Percentiles rank a stretch among this genome's conserved stretches.
These are phyloP conservation scores for Diversispora epigaea DNA, from an alignment of 192 early-diverging fungal species.

Conservation along the genomic window DNA sequence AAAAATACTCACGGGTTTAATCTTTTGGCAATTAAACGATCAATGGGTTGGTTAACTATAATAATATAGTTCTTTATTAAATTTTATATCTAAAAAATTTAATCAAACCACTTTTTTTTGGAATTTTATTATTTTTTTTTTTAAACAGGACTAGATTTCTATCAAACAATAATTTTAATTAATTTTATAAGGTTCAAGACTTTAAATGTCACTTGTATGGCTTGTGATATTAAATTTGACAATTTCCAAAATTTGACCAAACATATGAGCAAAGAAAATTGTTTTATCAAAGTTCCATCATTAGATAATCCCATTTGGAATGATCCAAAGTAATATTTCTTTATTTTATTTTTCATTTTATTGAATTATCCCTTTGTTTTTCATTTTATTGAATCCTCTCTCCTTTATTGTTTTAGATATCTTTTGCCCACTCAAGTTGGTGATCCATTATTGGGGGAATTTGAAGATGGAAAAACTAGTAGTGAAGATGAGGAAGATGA, in stretches of 20 bases:
- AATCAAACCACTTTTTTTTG: neutral
- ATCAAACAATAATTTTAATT: slow-evolving; percentile 79
- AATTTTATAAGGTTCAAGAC: slow-evolving; percentile 81
- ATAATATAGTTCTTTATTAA: neutral
- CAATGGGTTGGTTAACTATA: slow-evolving; percentile 26
- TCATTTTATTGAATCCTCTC: no score
- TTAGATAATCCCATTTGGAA: slow-evolving; percentile 67
- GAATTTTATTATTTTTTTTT: no score
- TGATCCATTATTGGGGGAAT: slow-evolving; percentile 81
- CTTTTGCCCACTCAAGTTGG: slow-evolving; percentile 80
- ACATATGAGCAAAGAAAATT: slow-evolving; percentile 65
- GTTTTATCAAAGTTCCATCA: slow-evolving; percentile 52
- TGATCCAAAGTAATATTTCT: slow-evolving; percentile 56
- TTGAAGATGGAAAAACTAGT: slow-evolving; percentile 67
- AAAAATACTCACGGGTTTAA: slow-evolving; percentile 74
- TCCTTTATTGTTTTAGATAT: slow-evolving; percentile 37
- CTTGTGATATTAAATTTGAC: slow-evolving; percentile 59
- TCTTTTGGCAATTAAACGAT: slow-evolving; percentile 54
- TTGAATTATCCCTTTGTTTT: neutral
- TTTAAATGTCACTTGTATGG: slow-evolving; percentile 64
- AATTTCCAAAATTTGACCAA: slow-evolving; percentile 44
- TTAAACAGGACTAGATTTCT: slow-evolving; percentile 71
- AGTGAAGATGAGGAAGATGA: slow-evolving; percentile 51
- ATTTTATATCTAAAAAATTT: neutral
- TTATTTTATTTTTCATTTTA: neutral